phyloP scores from a whole-genome alignment of 495 filamentous ascomycete species.

The Tuber microsphaerosporum region DNA sequence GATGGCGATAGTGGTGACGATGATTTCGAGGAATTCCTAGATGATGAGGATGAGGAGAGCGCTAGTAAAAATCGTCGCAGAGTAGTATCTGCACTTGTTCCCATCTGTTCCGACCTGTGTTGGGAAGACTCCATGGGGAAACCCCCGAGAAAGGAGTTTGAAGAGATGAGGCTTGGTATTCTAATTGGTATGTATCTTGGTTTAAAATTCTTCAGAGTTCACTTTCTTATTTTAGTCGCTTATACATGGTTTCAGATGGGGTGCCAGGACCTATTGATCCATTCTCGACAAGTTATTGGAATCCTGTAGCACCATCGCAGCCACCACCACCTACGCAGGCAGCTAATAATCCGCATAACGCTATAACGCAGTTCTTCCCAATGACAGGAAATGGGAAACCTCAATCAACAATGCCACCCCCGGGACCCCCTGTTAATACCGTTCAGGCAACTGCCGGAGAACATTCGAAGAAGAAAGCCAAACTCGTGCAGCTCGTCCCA shows the following conservation, averaged over 20 bases:
- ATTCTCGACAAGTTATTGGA: constrained; percentile 78
- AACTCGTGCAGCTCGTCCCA: constrained; percentile 45
- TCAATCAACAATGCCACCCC: not conserved
- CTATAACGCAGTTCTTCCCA: not conserved
- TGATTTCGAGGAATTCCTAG: constrained; percentile 68
- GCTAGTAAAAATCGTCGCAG: constrained; percentile 39
- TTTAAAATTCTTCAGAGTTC: not conserved
- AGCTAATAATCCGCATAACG: not conserved
- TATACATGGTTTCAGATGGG: constrained; percentile 24
- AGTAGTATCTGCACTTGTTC: constrained; percentile 65
- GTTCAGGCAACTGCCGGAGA: not conserved
- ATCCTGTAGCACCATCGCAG: constrained; percentile 38
- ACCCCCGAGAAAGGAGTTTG: constrained; percentile 45
- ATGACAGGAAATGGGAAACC: not conserved
- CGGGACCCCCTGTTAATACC: not conserved
- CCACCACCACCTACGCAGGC: not conserved
- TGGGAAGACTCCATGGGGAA: constrained; percentile 59
- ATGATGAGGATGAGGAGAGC: constrained; percentile 57
- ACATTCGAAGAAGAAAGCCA: constrained; percentile 47
- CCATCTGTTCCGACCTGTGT: constrained; percentile 66
- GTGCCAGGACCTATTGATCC: constrained; percentile 62
- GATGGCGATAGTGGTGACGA: constrained; percentile 53
- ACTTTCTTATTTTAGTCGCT: constrained; percentile 16
- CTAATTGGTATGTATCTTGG: constrained; percentile 54
- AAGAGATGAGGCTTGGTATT: constrained; percentile 62